Percentiles rank a stretch among this genome's conserved stretches.
Conservation (phyloP, 352 stramenopile genomes). For the Phytophthora sojae region DNA sequence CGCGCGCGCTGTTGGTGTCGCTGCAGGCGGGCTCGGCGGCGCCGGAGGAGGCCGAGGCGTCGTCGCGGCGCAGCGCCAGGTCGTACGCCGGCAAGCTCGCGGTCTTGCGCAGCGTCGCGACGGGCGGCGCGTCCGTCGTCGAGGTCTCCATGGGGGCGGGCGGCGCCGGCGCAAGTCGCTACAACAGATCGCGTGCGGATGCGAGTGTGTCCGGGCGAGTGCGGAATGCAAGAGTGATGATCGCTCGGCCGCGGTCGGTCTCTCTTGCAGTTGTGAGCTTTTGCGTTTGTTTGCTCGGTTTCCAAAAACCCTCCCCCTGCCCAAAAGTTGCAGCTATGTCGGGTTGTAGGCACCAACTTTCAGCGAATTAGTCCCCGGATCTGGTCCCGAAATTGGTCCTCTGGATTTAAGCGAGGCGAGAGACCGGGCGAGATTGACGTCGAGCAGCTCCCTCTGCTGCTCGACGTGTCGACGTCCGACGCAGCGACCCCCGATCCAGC, state of each 20-base stretch:
- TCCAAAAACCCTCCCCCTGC: constrained; percentile 13
- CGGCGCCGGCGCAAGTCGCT: too few relatives aligned
- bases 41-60: neutral
- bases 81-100: constrained; percentile 37
- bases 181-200: too few relatives aligned
- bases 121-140: constrained; percentile 17
- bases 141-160: constrained; percentile 31
- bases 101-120: constrained; percentile 31
- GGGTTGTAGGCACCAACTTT: neutral
- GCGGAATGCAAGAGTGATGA: constrained; percentile 42
- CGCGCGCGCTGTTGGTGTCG: constrained; percentile 33
- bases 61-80: constrained; percentile 28
- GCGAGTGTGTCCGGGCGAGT: constrained; percentile 3
- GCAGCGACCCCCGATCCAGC: neutral
- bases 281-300: constrained; percentile 23
- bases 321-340: neutral
- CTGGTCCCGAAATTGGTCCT: neutral
- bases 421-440: constrained; percentile 5
- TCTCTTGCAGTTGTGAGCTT: constrained; percentile 24
- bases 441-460: constrained; percentile 1
- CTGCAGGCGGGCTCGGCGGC: constrained; percentile 4
- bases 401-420: constrained; percentile 12
- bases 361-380: neutral
- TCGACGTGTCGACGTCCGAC: constrained; percentile 24
- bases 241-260: constrained; percentile 13